Conservation (phyloP, 257 asterid species). For the Fraxinus cuspidata region DNA sequence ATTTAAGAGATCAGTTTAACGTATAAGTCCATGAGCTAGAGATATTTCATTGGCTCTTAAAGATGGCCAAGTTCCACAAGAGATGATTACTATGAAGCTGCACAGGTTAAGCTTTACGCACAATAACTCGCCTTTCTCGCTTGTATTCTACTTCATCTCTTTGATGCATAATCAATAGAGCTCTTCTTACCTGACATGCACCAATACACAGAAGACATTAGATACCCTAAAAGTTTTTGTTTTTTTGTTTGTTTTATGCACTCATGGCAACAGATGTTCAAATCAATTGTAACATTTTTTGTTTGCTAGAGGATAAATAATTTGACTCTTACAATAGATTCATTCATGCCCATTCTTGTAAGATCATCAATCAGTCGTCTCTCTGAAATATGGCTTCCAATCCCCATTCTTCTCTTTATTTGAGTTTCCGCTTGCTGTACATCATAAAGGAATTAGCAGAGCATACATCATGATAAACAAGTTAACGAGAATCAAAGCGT, state of each 20-base stretch:
- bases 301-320: background rate
- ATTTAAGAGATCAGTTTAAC: background rate
- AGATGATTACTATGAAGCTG: background rate
- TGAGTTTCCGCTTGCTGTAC: conserved; percentile 94
- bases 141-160: conserved; percentile 96
- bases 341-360: conserved; percentile 88
- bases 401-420: conserved; percentile 97
- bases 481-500: background rate
- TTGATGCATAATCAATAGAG: conserved; percentile 89
- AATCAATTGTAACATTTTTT: background rate
- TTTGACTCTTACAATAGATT: conserved; percentile 62
- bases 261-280: too few species aligned
- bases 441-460: conserved; percentile 19
- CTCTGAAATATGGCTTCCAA: conserved; percentile 90
- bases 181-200: conserved; percentile 80
- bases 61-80: background rate
- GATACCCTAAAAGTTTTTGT: background rate
- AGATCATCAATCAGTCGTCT: conserved; percentile 89
- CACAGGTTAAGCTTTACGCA: conserved; percentile 65
- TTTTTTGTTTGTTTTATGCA: too few species aligned
- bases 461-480: background rate
- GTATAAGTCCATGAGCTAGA: background rate
- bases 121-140: conserved; percentile 74
- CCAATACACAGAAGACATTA: conserved; percentile 17
- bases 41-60: background rate